Evolutionary conservation across 257 asterid genomes (phyloP), one percentile per base, ranked within the genome.

Genomic region (Solanum pimpinellifolium): DNA sequence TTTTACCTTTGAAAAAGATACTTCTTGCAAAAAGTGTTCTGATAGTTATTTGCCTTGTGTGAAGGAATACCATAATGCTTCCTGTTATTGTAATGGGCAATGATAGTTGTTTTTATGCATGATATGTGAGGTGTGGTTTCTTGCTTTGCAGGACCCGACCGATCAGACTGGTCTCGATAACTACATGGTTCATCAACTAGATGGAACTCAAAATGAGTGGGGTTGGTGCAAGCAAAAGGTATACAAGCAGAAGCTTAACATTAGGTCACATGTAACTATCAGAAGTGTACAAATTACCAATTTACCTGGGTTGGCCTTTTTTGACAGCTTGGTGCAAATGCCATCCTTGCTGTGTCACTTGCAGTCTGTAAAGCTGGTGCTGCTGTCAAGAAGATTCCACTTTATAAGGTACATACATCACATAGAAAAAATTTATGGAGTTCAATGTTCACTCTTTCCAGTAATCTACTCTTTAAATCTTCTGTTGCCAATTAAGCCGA

Each of bases 151-250:
- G 99, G 93, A 96, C 88, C 94, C 98, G 66, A 93, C 98, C 9
- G 98, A 97, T 85, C 98, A 97, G 91, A 92, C 95, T 82, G 98
- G 87, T 12, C 85, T 97, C 68, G 99, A 97, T 56, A 94, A 95
- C 88, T 92, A 90, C 90, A 97, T 97, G 99, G 99, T 97, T 90
- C 99, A 95, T 46, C 94, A 94, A 82, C 98, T 97, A 14, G 99
- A 97, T 88, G 99, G 99, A 89, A 97, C 99, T 52, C 97, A 94
- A 88, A 95, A 97, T 81, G 98, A 97, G 88, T 95, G 99, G 99
- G 99, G 99, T 62, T 97, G 99, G 99, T 97, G 99, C 96, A 97
- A 95, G 89, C 98, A 97, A 82, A 97, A 95, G 98, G 99, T 95
- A 93, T 21, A 20, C 62, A 8, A n/a, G 62, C 5, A 46, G 23